These are phyloP conservation scores for Dendrobium chrysotoxum DNA, from an alignment of 106 monocot species.

Conservation along the genomic window DNA sequence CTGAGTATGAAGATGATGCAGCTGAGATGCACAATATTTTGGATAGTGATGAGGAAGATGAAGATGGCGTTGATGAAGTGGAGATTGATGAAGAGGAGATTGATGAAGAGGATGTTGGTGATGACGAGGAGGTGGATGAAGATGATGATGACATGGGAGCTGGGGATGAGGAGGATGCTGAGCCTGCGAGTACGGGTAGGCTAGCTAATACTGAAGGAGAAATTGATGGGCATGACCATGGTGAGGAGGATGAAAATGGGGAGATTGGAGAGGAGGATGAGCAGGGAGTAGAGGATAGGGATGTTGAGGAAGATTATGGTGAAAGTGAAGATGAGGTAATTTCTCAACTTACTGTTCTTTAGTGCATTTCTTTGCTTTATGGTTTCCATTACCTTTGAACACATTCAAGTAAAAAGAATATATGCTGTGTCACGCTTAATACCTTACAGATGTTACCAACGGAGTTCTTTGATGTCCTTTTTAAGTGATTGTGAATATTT, in stretches of 20 bases:
- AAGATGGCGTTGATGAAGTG: constrained; percentile 39
- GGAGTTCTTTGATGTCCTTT: no score
- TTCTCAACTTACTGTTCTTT: constrained; percentile 5
- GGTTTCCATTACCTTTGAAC: neutral
- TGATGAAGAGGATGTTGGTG: constrained; percentile 42
- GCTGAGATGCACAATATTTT: constrained; percentile 59
- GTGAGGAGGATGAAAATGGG: constrained; percentile 31
- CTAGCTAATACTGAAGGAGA: constrained; percentile 17
- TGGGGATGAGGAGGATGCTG: constrained; percentile 24
- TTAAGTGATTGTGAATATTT: no score
- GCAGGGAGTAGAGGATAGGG: constrained; percentile 60
- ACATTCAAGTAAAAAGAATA: neutral
- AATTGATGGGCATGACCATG: constrained; percentile 17
- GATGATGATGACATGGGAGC: constrained; percentile 32
- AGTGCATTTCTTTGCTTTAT: neutral
- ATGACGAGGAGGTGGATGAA: constrained; percentile 29
- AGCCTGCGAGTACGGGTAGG: constrained; percentile 19
- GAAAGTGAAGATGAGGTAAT: constrained; percentile 81
- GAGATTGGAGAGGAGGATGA: constrained; percentile 87
- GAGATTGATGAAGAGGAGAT: constrained; percentile 17
- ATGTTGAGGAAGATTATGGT: constrained; percentile 41
- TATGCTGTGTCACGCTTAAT: no score
- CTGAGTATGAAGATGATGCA: constrained; percentile 40
- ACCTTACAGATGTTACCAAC: no score
- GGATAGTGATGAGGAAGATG: constrained; percentile 39